A percentile compares a stretch with the other conserved stretches of the same genome.
These are phyloP conservation scores for Dipteronia sinensis DNA, from an alignment of 345 rosid genomes.

Conservation along the genomic window DNA sequence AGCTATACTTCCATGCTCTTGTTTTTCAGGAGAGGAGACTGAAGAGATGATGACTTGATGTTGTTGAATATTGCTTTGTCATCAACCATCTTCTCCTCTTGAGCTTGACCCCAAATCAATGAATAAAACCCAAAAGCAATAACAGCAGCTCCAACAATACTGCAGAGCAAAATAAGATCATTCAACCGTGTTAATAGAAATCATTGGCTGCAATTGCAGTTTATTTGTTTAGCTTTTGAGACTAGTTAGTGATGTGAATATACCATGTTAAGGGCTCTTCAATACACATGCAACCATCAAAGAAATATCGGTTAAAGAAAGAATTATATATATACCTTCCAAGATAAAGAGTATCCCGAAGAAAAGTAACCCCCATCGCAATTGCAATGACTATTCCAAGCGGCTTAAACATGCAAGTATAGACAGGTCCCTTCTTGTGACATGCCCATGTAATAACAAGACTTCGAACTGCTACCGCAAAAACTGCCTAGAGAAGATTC, in stretches of 20 bases:
- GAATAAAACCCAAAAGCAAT: slow-evolving; percentile 34
- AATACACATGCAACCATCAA: too few relatives aligned
- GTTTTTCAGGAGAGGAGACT: slow-evolving; percentile 23
- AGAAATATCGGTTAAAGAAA: too few relatives aligned
- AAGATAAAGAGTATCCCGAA: slow-evolving; percentile 39
- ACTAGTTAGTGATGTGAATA: too few relatives aligned
- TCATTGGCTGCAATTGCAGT: too few relatives aligned
- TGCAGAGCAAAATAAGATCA: slow-evolving; percentile 1
- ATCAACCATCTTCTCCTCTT: slow-evolving; percentile 18
- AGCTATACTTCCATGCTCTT: too few relatives aligned
- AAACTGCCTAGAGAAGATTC: slow-evolving; percentile 30
- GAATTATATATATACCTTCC: slow-evolving; percentile 28
- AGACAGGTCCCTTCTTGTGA: slow-evolving; percentile 31
- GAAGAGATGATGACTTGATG: slow-evolving; percentile 1
- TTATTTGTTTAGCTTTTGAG: too few relatives aligned
- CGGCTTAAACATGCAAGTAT: slow-evolving; percentile 38
- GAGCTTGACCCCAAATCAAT: slow-evolving; percentile 41
- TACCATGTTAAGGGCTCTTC: too few relatives aligned
- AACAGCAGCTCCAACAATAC: slow-evolving; percentile 29
- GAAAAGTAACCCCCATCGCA: slow-evolving; percentile 32
- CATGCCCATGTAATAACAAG: slow-evolving; percentile 37
- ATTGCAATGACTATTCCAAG: slow-evolving; percentile 39
- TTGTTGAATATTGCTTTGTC: too few relatives aligned
- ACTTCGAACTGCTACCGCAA: slow-evolving; percentile 29
- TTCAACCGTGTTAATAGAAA: too few relatives aligned